Evolutionary conservation across 2,329 filamentous ascomycete species (phyloP).

Genomic region (Cordyceps cateniannulata): DNA sequence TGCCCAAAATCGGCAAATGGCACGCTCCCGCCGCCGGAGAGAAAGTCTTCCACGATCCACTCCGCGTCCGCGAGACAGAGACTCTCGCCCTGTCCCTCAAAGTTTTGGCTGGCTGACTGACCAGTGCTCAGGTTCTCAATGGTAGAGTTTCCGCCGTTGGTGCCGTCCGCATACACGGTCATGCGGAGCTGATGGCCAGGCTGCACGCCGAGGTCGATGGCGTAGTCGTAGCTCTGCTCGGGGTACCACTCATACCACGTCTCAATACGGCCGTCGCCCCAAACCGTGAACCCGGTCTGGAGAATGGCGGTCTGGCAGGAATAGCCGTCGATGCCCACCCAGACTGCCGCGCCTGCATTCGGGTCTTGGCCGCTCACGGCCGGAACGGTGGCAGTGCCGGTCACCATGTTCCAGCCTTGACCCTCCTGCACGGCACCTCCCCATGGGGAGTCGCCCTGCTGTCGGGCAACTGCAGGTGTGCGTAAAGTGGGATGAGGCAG

Average conservation of each 20-base stretch:
- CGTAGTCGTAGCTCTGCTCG: neutral
- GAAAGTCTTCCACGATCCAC: neutral
- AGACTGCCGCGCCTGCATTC: neutral
- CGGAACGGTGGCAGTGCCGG: neutral
- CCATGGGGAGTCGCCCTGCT: neutral
- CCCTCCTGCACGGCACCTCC: constrained; percentile 3
- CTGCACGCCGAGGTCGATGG: neutral
- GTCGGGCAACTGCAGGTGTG: neutral
- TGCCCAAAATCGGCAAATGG: neutral
- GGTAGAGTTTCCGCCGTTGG: neutral
- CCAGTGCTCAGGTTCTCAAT: neutral
- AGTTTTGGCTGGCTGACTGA: neutral
- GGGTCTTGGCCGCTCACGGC: neutral
- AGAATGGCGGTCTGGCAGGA: neutral
- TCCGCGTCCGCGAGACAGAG: neutral
- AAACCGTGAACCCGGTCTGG: neutral
- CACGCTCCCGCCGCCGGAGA: neutral
- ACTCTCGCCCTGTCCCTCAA: neutral
- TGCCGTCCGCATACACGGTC: neutral
- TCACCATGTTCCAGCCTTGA: neutral
- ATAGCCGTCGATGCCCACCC: constrained; percentile 5
- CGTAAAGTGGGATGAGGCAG: neutral
- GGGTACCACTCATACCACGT: neutral
- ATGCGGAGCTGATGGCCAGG: neutral
- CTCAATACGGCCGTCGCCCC: neutral